Evolutionary conservation across 495 filamentous ascomycete genomes (phyloP).

Genomic region (Penicillium samsonianum): DNA sequence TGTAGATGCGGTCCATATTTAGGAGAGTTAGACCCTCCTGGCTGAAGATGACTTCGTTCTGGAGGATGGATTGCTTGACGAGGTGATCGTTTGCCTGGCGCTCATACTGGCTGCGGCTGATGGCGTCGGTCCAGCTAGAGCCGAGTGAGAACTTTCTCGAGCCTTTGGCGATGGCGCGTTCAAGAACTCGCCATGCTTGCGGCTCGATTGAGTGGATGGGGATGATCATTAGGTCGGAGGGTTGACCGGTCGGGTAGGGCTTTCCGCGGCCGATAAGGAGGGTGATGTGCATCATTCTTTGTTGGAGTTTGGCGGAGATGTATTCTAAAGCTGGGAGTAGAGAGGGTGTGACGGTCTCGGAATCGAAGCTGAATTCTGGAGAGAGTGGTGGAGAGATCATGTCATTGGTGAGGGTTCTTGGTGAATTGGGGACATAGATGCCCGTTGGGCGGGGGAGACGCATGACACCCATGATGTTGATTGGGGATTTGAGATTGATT

Average conservation of each 20-base stretch:
- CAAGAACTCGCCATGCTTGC: constrained; percentile 39
- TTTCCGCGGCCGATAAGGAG: constrained; percentile 51
- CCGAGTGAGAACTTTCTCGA: constrained; percentile 47
- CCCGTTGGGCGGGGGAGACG: constrained; percentile 46
- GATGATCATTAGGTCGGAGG: constrained; percentile 49
- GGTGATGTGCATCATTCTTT: constrained; percentile 49
- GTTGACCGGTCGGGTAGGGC: constrained; percentile 44
- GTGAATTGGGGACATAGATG: constrained; percentile 43
- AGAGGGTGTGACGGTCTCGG: constrained; percentile 42
- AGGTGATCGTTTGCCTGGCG: constrained; percentile 52
- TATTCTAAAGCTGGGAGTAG: constrained; percentile 51
- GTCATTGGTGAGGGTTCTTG: constrained; percentile 41
- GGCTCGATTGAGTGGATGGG: constrained; percentile 45
- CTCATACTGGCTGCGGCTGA: constrained; percentile 40
- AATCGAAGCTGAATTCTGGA: constrained; percentile 45
- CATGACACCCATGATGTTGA: constrained; percentile 42
- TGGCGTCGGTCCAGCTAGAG: constrained; percentile 46
- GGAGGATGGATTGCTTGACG: constrained; percentile 62
- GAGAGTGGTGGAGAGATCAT: constrained; percentile 51
- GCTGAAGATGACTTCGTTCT: constrained; percentile 70
- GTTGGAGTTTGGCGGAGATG: constrained; percentile 49
- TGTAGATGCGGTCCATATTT: constrained; percentile 71
- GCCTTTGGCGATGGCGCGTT: constrained; percentile 43
- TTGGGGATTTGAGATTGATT: not conserved
- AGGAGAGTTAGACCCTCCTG: constrained; percentile 69